Base-by-base conservation (phyloP, 441 rosid genomes). In the Viola pubescens region DNA sequence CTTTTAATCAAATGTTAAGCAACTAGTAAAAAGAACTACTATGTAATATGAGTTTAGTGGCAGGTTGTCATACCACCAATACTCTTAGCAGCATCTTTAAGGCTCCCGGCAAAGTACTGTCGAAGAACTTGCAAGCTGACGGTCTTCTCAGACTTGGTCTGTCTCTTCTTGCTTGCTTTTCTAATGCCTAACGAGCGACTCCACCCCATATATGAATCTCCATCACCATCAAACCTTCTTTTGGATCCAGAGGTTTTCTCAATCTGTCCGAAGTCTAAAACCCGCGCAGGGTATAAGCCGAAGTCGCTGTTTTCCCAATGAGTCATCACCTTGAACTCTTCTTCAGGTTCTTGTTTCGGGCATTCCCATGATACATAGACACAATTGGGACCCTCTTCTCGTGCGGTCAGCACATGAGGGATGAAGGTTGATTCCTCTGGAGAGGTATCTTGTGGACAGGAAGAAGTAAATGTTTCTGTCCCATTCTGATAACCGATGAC, bases 341-440 rank as follows among this genome's bases (percentile, higher is more conserved):
- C 89, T 48, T 73, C 72, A 2, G 80, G 80, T 52, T 77, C 88
- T 77, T 75, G 77, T 60, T 77, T 71, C 58, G 70, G 80, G 62
- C 65, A 74, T 58, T 83, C 88, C 82, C 82, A 76, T 41, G 57
- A 51, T 52, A 41, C 37, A 41, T 48, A 61, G 16, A 61, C 19
- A 7, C 61, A 47, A 45, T 66, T 26, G 34, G 34, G 34, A 26
- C 34, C 68, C 56, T 69, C 63, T 40, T 65, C 45, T 50, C 50
- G 69, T 42, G 71, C 54, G 44, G 59, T 69, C 48, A 60, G 48
- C 65, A 62, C 50, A 3, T 62, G 40, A 40, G 53, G 48, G 47
- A 61, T 52, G 69, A 62, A 62, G 1, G 56, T 61, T 8, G 58
- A 62, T 26, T 41, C 81, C 66, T 76, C 80, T 49, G 62, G 63